Percentiles rank a stretch among this genome's conserved stretches.
phyloP scores from a whole-genome alignment of 805 yeast genomes.

The Ogataea paradorogensis region DNA sequence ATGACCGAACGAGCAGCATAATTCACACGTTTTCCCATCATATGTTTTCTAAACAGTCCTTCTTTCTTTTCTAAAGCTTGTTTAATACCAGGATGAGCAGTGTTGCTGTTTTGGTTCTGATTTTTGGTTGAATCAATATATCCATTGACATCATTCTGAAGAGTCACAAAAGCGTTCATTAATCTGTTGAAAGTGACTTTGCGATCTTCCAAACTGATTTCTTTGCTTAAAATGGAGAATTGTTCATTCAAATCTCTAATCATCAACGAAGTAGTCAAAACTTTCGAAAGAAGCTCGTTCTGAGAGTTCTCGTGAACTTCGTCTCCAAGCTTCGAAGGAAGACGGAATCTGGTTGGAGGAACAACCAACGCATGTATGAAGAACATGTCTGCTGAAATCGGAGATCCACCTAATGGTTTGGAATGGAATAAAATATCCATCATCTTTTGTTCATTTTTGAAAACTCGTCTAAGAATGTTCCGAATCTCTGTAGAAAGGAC shows the following conservation, averaged over 20 bases:
- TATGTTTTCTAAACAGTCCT: slow-evolving; percentile 95
- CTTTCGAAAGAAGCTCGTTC: slow-evolving; percentile 79
- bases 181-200: slow-evolving; percentile 78
- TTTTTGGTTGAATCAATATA: slow-evolving; percentile 90
- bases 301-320: slow-evolving; percentile 93
- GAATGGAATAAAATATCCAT: slow-evolving; percentile 77
- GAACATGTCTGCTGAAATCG: slow-evolving; percentile 73
- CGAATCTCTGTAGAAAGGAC: slow-evolving; percentile 85
- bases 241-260: slow-evolving; percentile 90
- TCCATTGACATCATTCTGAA: slow-evolving; percentile 93
- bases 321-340: slow-evolving; percentile 96
- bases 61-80: slow-evolving; percentile 98
- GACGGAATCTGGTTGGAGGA: slow-evolving; percentile 94
- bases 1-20: slow-evolving; percentile 98
- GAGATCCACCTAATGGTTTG: slow-evolving; percentile 55
- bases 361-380: slow-evolving; percentile 86
- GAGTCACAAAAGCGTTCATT: slow-evolving; percentile 92
- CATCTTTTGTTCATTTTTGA: slow-evolving; percentile 66
- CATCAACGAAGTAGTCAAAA: slow-evolving; percentile 73
- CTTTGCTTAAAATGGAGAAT: slow-evolving; percentile 61
- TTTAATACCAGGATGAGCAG: slow-evolving; percentile 91
- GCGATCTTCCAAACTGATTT: slow-evolving; percentile 65
- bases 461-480: slow-evolving; percentile 71
- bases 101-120: slow-evolving; percentile 63
- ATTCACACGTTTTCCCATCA: slow-evolving; percentile 99